These are phyloP conservation scores for Penicillium canescens DNA, from an alignment of 495 filamentous ascomycete species.

Conservation along the genomic window DNA sequence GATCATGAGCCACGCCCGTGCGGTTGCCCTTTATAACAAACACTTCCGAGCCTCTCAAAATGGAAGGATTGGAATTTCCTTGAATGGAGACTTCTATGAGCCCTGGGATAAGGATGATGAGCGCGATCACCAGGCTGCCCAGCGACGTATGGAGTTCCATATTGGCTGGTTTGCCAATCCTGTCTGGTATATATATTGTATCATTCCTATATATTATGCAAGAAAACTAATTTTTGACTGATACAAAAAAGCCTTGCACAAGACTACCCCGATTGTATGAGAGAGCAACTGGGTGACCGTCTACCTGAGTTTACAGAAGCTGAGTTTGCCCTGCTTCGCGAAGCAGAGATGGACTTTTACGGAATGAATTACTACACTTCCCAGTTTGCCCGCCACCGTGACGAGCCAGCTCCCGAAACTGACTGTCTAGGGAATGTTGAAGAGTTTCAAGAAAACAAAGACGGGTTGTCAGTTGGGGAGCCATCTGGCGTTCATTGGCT, in stretches of 20 bases:
- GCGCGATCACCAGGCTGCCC: constrained; percentile 35
- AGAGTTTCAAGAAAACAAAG: constrained; percentile 58
- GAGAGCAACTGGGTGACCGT: constrained; percentile 62
- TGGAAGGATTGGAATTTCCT: constrained; percentile 21
- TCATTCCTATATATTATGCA: constrained; percentile 4
- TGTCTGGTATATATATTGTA: constrained; percentile 49
- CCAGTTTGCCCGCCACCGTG: constrained; percentile 58
- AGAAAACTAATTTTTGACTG: no score
- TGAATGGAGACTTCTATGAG: constrained; percentile 54
- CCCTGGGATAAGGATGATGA: constrained; percentile 39
- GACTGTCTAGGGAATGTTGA: constrained; percentile 69
- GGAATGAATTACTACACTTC: constrained; percentile 79
- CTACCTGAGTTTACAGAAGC: constrained; percentile 61
- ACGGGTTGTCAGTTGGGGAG: constrained; percentile 61
- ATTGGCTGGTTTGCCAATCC: constrained; percentile 61
- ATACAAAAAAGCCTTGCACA: constrained; percentile 59
- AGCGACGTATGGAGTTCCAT: constrained; percentile 46
- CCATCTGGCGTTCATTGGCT: constrained; percentile 70
- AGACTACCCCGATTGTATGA: constrained; percentile 66
- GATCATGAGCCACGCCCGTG: constrained; percentile 39
- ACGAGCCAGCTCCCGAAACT: constrained; percentile 37
- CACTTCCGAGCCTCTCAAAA: constrained; percentile 33
- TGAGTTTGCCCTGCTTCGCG: constrained; percentile 54
- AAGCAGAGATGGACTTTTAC: constrained; percentile 68
- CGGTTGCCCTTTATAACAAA: constrained; percentile 35